Conservation (phyloP, 2,329 filamentous ascomycete genomes). For the Pseudocercospora macadamiae region DNA sequence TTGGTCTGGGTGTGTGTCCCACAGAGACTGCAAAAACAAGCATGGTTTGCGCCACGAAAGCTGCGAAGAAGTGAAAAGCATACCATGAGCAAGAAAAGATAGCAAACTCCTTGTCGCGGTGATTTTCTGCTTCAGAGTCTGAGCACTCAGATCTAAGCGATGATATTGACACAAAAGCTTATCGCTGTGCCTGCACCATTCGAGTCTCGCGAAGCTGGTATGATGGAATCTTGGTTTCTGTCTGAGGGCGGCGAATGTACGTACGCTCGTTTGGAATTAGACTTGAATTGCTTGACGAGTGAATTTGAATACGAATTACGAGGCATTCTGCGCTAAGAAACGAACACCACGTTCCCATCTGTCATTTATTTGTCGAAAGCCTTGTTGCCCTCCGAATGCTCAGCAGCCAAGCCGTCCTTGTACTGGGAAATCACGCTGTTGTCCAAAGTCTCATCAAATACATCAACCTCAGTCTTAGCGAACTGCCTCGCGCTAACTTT, state of each 20-base stretch:
- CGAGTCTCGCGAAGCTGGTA: too few species aligned
- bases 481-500: conserved; percentile 74
- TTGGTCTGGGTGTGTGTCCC: not conserved
- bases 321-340: not conserved
- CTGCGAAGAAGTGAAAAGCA: not conserved
- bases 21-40: not conserved
- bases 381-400: conserved; percentile 20
- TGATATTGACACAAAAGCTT: too few species aligned
- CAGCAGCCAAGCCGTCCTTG: conserved; percentile 23
- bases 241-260: too few species aligned
- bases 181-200: too few species aligned
- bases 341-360: not conserved
- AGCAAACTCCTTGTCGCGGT: too few species aligned
- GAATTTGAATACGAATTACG: not conserved
- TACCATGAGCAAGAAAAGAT: too few species aligned
- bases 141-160: too few species aligned
- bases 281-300: too few species aligned
- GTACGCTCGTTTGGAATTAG: too few species aligned
- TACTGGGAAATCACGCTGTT: conserved; percentile 28
- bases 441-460: conserved; percentile 51
- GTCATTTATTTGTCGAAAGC: not conserved
- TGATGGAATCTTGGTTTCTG: too few species aligned
- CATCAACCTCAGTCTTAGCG: conserved; percentile 58
- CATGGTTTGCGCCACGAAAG: not conserved
- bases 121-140: too few species aligned